A percentile compares a stretch with the other conserved stretches of the same genome.
Evolutionary conservation across 768 basidiomycete genomes (phyloP).

Genomic region (Amylocystis lapponica): DNA sequence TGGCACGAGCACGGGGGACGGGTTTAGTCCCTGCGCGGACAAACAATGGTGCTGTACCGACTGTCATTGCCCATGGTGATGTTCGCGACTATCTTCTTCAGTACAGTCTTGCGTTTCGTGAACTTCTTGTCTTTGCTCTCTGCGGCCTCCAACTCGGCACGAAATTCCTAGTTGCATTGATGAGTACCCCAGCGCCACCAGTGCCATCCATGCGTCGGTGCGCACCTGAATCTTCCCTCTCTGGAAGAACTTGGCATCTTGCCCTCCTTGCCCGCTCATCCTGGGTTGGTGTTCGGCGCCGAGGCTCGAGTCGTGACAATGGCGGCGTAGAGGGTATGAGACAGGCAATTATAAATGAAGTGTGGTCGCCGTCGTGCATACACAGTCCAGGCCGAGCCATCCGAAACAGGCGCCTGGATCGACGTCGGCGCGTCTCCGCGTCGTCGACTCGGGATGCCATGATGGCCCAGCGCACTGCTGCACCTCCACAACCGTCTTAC

Average conservation of each 20-base stretch:
- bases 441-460: slow-evolving; percentile 6
- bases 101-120: slow-evolving; percentile 83
- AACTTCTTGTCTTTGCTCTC: slow-evolving; percentile 97
- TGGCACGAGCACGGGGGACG: no score
- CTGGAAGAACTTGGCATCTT: slow-evolving; percentile 90
- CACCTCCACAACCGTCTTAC: slow-evolving; percentile 5
- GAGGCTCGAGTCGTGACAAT: no score
- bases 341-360: no score
- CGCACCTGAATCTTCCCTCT: slow-evolving; percentile 86
- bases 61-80: slow-evolving; percentile 99
- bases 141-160: slow-evolving; percentile 84
- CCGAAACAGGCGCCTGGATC: no score
- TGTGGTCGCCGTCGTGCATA: no score
- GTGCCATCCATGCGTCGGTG: slow-evolving; percentile 10
- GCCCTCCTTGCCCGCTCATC: slow-evolving; percentile 55
- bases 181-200: not conserved
- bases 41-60: slow-evolving; percentile 38
- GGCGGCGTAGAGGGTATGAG: no score
- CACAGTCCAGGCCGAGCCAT: no score
- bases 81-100: slow-evolving; percentile 98
- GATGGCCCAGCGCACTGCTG: slow-evolving; percentile 11
- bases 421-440: no score
- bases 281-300: slow-evolving; percentile 2
- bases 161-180: slow-evolving; percentile 60
- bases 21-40: slow-evolving; percentile 7